These are phyloP conservation scores for Trametes elegans DNA, from an alignment of 768 basidiomycete species.

Conservation along the genomic window DNA sequence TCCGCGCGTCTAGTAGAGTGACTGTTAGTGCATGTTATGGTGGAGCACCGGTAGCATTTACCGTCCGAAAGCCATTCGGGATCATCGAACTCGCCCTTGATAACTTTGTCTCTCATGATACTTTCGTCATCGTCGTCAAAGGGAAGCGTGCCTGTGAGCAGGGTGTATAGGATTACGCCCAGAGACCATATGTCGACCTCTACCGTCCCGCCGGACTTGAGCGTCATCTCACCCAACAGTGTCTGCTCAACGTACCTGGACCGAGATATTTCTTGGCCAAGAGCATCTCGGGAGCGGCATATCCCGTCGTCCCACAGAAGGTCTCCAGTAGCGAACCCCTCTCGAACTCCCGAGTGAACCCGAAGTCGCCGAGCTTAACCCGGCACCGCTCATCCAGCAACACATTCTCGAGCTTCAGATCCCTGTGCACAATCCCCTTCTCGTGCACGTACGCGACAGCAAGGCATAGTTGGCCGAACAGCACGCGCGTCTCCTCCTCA, in stretches of 20 bases:
- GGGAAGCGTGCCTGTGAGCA: constrained; percentile 86
- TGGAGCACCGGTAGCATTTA: constrained; percentile 32
- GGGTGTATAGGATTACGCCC: constrained; percentile 86
- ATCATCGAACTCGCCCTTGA: constrained; percentile 85
- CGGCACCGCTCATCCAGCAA: constrained; percentile 87
- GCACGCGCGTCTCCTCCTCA: constrained; percentile 77
- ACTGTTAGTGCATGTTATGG: not conserved
- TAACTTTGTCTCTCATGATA: constrained; percentile 81
- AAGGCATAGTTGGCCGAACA: constrained; percentile 97
- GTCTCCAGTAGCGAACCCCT: constrained; percentile 79
- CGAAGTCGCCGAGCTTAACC: constrained; percentile 93
- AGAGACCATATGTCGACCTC: constrained; percentile 97
- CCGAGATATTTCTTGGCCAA: constrained; percentile 87
- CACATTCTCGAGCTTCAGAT: constrained; percentile 95
- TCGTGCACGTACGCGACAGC: constrained; percentile 92
- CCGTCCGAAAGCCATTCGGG: constrained; percentile 89
- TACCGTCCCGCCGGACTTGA: constrained; percentile 31
- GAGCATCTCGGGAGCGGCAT: constrained; percentile 93
- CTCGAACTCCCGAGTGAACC: constrained; percentile 92
- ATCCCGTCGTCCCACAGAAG: constrained; percentile 92
- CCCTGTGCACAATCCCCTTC: constrained; percentile 92
- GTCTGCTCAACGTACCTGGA: constrained; percentile 55
- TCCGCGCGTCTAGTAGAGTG: constrained; percentile 87
- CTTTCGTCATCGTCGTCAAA: constrained; percentile 89
- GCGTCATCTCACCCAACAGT: not conserved